Evolutionary conservation across 352 stramenopile species (phyloP).

Genomic region (Phytophthora ramorum): DNA sequence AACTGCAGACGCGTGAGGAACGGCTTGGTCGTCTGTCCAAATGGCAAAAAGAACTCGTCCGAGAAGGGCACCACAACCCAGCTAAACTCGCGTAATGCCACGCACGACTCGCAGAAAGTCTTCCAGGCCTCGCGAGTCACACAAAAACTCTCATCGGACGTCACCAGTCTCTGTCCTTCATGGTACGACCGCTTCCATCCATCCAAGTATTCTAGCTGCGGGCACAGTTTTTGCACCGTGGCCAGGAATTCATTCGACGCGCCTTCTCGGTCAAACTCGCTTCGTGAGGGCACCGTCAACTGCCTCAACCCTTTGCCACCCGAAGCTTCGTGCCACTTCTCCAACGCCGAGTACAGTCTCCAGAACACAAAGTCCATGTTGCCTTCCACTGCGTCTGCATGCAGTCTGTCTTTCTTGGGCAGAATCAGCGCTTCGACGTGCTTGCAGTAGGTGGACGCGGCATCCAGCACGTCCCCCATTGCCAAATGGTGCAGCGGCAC

Average conservation of each 20-base stretch:
- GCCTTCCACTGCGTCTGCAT: constrained; percentile 43
- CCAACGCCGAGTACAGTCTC: constrained; percentile 39
- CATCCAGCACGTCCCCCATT: constrained; percentile 46
- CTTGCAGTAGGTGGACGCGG: constrained; percentile 36
- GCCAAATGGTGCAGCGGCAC: constrained; percentile 53
- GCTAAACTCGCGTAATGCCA: constrained; percentile 60
- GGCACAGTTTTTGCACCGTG: constrained; percentile 43
- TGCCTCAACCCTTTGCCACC: constrained; percentile 37
- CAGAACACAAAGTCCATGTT: constrained; percentile 52
- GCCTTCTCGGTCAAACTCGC: constrained; percentile 40
- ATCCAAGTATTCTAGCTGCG: constrained; percentile 66
- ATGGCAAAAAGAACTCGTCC: constrained; percentile 71
- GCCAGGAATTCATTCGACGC: constrained; percentile 47
- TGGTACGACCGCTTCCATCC: constrained; percentile 69
- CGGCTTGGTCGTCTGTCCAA: constrained; percentile 45
- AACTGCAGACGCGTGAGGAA: constrained; percentile 52
- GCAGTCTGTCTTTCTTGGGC: constrained; percentile 35
- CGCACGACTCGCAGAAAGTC: constrained; percentile 50
- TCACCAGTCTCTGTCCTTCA: constrained; percentile 42
- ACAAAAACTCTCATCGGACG: constrained; percentile 48
- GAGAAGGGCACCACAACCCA: constrained; percentile 76
- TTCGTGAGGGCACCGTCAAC: constrained; percentile 43
- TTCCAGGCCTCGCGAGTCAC: constrained; percentile 47
- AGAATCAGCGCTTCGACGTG: constrained; percentile 49
- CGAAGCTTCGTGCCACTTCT: constrained; percentile 35